Evolutionary conservation across 2,329 filamentous ascomycete species (phyloP), one percentile per base, ranked within the genome.

Genomic region (Hypoxylon sp.): DNA sequence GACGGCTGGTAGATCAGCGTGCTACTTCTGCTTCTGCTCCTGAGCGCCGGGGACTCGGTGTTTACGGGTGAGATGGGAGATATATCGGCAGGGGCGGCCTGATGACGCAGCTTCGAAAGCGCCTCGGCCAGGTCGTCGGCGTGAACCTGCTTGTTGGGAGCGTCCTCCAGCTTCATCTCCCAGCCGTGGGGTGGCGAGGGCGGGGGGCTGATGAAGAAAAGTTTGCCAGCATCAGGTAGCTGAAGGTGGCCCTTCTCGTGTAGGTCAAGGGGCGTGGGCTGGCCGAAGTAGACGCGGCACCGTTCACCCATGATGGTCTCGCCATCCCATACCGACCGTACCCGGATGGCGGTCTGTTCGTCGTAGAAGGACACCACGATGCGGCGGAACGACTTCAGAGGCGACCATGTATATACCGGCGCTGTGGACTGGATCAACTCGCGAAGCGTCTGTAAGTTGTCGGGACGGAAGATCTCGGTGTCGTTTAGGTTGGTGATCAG

Each of bases 401-500:
- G 92, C 10, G 90, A 87, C 84, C 91, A 95, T 62, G 89, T 88
- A 79, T 92, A 89, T 68, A 94, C 87, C 52, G 87, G 84, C 2
- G 90, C 90, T n/a, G 89, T 87, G 51, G 85, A 78, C 72, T 86
- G 81, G 76, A 95, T 89, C 62, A 92, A 87, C 56, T 88, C 84
- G 74, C 88, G 89, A 72, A 94, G 91, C 64, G 85, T 87, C 71
- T 90, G 86, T 62, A 94, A 84, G 78, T 92, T 93, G 65, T 89
- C 85, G 17, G 90, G 83, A 61, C 86, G 83, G 83, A 94, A 95
- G 80, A 93, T 88, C 72, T 90, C 88, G 62, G 84, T 79, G 68
- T 92, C 87, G 73, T 89, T 81, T 63, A 95, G 87, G 80, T 93
- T 93, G 72, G 92, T 95, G 75, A 95, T 90, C 73, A 95, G 87